Evolutionary conservation across 495 filamentous ascomycete species (phyloP).

Genomic region (Daldinia decipiens): DNA sequence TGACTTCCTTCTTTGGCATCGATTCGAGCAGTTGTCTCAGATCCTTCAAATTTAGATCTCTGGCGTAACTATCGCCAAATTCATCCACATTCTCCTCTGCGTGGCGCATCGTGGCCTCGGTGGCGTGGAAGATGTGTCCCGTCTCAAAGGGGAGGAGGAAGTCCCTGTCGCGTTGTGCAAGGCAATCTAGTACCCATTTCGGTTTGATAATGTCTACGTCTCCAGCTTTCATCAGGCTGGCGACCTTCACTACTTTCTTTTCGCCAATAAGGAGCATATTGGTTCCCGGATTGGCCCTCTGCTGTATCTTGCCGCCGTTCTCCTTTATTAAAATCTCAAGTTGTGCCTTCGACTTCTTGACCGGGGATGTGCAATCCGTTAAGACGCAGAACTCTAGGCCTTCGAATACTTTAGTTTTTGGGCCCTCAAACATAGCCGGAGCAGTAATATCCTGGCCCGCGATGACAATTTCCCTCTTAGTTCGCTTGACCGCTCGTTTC

Average conservation of each 20-base stretch:
- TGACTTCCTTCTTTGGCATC: conserved; percentile 53
- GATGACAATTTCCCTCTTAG: conserved; percentile 76
- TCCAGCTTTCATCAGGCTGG: conserved; percentile 77
- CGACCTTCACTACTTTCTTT: conserved; percentile 85
- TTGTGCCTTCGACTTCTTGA: conserved; percentile 79
- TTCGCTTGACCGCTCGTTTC: conserved; percentile 68
- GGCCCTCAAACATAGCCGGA: conserved; percentile 61
- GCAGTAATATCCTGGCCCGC: conserved; percentile 70
- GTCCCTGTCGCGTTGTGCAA: conserved; percentile 68
- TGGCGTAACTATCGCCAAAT: conserved; percentile 84
- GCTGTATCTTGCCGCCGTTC: conserved; percentile 85
- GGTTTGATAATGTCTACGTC: conserved; percentile 78
- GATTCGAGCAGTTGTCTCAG: conserved; percentile 64
- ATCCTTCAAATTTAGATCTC: conserved; percentile 74
- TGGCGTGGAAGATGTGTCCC: conserved; percentile 62
- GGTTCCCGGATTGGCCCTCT: conserved; percentile 70
- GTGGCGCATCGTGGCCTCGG: conserved; percentile 44
- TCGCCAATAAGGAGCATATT: conserved; percentile 81
- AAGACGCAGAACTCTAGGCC: conserved; percentile 80
- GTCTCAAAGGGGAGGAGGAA: conserved; percentile 76
- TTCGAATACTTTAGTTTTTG: conserved; percentile 67
- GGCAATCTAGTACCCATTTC: conserved; percentile 86
- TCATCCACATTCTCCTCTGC: conserved; percentile 70
- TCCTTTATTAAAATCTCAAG: conserved; percentile 88
- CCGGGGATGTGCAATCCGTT: conserved; percentile 53